Conservation (phyloP, 495 filamentous ascomycete genomes). For the Annulohypoxylon nitens region DNA sequence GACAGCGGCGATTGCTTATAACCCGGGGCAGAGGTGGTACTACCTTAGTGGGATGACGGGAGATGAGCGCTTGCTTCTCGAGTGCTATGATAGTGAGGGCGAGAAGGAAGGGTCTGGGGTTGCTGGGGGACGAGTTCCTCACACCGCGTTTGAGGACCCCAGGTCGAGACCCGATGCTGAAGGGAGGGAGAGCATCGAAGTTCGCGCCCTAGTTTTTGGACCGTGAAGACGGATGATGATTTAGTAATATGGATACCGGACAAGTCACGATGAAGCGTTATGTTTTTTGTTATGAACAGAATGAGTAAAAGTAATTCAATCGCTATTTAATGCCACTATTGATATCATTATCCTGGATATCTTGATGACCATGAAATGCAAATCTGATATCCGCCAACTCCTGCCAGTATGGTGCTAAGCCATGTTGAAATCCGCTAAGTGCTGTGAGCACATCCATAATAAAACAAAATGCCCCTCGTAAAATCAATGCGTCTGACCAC, state of each 20-base stretch:
- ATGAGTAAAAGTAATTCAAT: conserved; percentile 1
- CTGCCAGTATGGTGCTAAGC: neutral
- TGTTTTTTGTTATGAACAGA: neutral
- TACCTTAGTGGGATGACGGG: conserved; percentile 84
- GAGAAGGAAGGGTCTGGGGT: conserved; percentile 61
- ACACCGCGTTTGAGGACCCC: conserved; percentile 85
- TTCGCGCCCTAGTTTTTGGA: conserved; percentile 86
- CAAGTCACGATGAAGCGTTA: neutral
- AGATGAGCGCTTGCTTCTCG: conserved; percentile 80
- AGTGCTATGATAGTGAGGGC: conserved; percentile 81
- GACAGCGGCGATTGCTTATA: conserved; percentile 78
- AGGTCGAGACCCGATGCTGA: conserved; percentile 70
- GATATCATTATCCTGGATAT: conserved; percentile 5
- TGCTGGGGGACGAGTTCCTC: conserved; percentile 76
- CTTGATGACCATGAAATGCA: neutral
- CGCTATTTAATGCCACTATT: conserved; percentile 1
- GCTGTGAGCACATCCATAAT: neutral
- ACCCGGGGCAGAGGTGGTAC: conserved; percentile 74
- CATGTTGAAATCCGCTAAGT: neutral
- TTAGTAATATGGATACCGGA: neutral
- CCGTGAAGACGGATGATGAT: conserved; percentile 54
- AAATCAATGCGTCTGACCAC: neutral
- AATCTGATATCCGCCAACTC: neutral
- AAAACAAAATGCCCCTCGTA: neutral
- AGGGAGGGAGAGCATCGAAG: conserved; percentile 86